Evolutionary conservation across 139 green algal genomes (phyloP).

Genomic region (Chlamydomonas asymmetrica): DNA sequence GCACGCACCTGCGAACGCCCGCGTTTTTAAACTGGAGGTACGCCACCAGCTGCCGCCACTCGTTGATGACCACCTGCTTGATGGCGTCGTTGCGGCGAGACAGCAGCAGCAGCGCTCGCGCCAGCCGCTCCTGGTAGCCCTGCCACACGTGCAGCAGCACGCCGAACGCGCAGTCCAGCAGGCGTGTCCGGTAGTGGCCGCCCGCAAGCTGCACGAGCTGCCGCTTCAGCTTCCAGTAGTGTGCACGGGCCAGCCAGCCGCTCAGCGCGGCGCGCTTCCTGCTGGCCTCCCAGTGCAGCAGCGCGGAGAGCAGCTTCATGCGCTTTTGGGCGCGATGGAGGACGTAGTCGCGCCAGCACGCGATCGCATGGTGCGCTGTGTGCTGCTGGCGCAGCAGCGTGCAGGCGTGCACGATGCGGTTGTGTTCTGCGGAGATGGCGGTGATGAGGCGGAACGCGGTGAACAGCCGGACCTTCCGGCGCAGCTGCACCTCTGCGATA

Average conservation of each 20-base stretch:
- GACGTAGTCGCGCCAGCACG: slow-evolving; percentile 6
- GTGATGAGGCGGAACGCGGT: slow-evolving; percentile 14
- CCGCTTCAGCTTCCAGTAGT: background rate
- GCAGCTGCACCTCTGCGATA: background rate
- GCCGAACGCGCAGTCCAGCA: slow-evolving; percentile 13
- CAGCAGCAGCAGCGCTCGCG: slow-evolving; percentile 13
- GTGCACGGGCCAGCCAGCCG: background rate
- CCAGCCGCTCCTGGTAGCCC: slow-evolving; percentile 14
- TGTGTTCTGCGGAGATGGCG: slow-evolving; percentile 14
- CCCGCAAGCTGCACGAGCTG: background rate
- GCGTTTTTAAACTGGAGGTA: slow-evolving; percentile 18
- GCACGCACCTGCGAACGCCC: slow-evolving; percentile 1
- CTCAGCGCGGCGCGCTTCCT: slow-evolving; percentile 6
- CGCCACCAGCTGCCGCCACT: slow-evolving; percentile 20
- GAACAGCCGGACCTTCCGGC: slow-evolving; percentile 6
- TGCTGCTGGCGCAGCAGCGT: background rate
- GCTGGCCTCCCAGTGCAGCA: slow-evolving; percentile 26
- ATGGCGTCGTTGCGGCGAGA: background rate
- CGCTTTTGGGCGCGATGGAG: background rate
- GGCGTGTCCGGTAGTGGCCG: slow-evolving; percentile 19
- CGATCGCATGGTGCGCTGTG: background rate
- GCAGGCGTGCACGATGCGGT: slow-evolving; percentile 11
- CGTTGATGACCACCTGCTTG: slow-evolving; percentile 4
- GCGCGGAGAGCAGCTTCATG: slow-evolving; percentile 29
- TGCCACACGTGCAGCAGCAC: slow-evolving; percentile 12